Evolutionary conservation across 2,329 filamentous ascomycete genomes (phyloP).

Genomic region (Diaporthe sp.): DNA sequence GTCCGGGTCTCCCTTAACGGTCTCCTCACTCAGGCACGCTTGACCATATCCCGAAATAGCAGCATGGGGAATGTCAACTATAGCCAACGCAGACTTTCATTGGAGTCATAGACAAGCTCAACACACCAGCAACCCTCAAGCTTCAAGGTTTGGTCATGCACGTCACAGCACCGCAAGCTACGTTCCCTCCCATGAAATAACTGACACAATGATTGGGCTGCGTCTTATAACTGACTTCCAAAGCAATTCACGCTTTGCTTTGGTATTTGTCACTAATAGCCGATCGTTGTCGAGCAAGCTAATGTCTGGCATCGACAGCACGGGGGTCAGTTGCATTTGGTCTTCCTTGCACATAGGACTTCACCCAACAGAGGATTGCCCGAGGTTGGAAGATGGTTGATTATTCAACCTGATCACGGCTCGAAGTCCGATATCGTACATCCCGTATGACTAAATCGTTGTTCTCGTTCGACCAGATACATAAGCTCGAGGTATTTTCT

Average conservation of each 20-base stretch:
- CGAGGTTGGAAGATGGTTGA: not conserved
- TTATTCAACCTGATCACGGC: not conserved
- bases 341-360: not conserved
- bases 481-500: not conserved
- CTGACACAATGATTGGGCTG: not conserved
- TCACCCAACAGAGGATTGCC: not conserved
- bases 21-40: not conserved
- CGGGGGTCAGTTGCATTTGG: not conserved
- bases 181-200: not conserved
- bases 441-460: not conserved
- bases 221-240: not conserved
- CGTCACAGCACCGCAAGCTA: not conserved
- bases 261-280: not conserved
- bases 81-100: not conserved
- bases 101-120: not conserved
- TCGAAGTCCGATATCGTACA: not conserved
- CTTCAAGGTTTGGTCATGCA: not conserved
- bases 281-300: not conserved
- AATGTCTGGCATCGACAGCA: not conserved
- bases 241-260: not conserved
- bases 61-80: not conserved
- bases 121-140: not conserved
- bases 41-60: constrained; percentile 33
- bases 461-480: not conserved
- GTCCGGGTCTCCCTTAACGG: constrained; percentile 16